A percentile compares a stretch with the other conserved stretches of the same genome.
These are phyloP conservation scores for Puccinia hordei DNA, from an alignment of 1,284 basidiomycete species.

Conservation along the genomic window DNA sequence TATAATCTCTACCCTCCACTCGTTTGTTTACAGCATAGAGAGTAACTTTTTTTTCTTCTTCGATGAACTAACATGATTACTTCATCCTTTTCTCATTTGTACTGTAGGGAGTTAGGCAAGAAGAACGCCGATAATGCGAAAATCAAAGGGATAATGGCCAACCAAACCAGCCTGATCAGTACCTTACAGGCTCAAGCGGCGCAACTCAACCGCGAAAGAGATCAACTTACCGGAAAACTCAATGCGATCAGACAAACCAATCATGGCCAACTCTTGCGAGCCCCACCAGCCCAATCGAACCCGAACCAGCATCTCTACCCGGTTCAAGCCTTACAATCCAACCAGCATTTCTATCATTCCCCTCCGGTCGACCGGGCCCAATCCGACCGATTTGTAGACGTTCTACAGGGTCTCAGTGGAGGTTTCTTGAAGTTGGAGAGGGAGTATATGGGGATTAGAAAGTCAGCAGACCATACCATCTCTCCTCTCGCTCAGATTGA, in stretches of 20 bases:
- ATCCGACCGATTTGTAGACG: background rate
- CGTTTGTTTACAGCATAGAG: background rate
- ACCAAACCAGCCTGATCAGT: conserved; percentile 6
- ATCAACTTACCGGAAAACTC: background rate
- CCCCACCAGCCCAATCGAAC: background rate
- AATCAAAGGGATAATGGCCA: background rate
- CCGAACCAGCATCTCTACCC: background rate
- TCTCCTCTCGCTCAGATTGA: background rate
- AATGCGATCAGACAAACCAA: background rate
- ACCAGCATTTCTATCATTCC: background rate
- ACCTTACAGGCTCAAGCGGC: conserved; percentile 4
- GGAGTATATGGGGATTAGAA: conserved; percentile 5
- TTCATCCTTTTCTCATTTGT: background rate
- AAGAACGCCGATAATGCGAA: background rate
- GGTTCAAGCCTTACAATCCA: conserved; percentile 8
- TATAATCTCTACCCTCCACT: background rate
- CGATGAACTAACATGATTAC: background rate
- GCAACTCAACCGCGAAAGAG: background rate
- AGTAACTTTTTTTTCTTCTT: background rate
- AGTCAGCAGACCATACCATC: background rate
- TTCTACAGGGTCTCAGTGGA: conserved; percentile 16
- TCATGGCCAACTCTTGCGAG: background rate
- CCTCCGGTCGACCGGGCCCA: background rate
- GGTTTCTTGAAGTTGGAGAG: conserved; percentile 6
- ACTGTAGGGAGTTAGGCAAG: background rate